Evolutionary conservation across 2,329 filamentous ascomycete genomes (phyloP).

Genomic region (Chaetomium sp.): DNA sequence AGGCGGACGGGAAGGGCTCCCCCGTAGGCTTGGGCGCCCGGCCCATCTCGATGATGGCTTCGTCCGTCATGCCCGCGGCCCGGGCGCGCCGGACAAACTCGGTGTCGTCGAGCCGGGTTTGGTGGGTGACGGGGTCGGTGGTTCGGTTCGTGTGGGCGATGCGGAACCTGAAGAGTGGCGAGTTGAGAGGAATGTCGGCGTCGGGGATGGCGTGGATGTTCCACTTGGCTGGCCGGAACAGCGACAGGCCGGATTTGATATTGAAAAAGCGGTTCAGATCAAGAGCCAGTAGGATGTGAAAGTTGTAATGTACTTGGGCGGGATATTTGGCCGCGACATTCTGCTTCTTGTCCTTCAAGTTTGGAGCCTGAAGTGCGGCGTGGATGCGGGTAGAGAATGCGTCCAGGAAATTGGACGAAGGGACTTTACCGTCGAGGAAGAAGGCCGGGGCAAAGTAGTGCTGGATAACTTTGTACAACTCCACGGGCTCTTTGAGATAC

Average conservation of each 20-base stretch:
- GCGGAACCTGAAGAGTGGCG: constrained; percentile 37
- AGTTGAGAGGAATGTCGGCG: constrained; percentile 36
- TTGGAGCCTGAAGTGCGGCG: neutral
- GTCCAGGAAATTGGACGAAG: constrained; percentile 37
- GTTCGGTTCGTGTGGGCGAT: constrained; percentile 32
- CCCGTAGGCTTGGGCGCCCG: too few relatives aligned
- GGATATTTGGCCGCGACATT: too few relatives aligned
- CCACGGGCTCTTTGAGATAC: constrained; percentile 42
- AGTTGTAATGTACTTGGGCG: neutral
- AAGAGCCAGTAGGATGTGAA: constrained; percentile 24
- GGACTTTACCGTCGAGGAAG: constrained; percentile 39
- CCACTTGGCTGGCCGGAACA: constrained; percentile 42
- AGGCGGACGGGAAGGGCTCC: too few relatives aligned
- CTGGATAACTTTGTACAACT: constrained; percentile 38
- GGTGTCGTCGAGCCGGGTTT: constrained; percentile 37
- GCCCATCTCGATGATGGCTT: constrained; percentile 14
- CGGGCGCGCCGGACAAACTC: constrained; percentile 33
- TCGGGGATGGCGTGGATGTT: constrained; percentile 43
- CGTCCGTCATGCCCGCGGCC: neutral
- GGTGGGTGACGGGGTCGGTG: constrained; percentile 33
- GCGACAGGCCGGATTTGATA: constrained; percentile 39
- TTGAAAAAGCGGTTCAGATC: constrained; percentile 37
- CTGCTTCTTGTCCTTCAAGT: too few relatives aligned
- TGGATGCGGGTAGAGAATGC: neutral
- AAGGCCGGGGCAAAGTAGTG: constrained; percentile 36